These are phyloP conservation scores for Agrocybe praecox DNA, from an alignment of 768 basidiomycete genomes.

Conservation along the genomic window DNA sequence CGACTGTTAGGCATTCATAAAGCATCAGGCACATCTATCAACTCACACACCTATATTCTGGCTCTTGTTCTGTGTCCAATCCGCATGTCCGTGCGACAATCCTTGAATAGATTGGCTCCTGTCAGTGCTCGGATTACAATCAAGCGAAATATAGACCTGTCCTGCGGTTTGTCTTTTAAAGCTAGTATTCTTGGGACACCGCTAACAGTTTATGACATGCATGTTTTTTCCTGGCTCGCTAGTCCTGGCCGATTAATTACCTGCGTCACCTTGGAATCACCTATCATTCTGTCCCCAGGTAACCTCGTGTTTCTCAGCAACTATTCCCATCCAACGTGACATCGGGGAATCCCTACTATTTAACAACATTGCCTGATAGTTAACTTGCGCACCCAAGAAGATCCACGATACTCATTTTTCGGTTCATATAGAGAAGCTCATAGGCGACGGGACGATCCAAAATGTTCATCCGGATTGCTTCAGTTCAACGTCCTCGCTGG, in stretches of 20 bases:
- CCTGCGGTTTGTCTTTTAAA: no score
- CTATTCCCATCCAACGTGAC: background rate
- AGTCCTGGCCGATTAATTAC: no score
- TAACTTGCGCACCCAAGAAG: no score
- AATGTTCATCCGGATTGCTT: background rate
- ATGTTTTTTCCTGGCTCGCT: background rate
- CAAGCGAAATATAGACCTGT: no score
- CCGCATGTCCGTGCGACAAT: background rate
- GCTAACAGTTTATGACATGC: no score
- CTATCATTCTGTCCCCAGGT: background rate
- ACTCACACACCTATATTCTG: background rate
- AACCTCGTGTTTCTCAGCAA: background rate
- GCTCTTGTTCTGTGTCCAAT: background rate
- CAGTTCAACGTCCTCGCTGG: constrained; percentile 1
- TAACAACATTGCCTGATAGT: no score
- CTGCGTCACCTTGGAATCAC: background rate
- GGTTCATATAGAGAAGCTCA: no score
- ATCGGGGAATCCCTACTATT: background rate
- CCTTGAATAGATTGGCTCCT: no score
- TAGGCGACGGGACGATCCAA: background rate
- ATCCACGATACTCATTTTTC: no score
- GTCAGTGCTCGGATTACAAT: no score
- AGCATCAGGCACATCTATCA: background rate
- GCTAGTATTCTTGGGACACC: no score
- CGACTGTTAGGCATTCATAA: background rate